Percentiles rank a stretch among this genome's conserved stretches.
phyloP scores from a whole-genome alignment of 2,329 filamentous ascomycete species.

The Epicoccum nigrum region DNA sequence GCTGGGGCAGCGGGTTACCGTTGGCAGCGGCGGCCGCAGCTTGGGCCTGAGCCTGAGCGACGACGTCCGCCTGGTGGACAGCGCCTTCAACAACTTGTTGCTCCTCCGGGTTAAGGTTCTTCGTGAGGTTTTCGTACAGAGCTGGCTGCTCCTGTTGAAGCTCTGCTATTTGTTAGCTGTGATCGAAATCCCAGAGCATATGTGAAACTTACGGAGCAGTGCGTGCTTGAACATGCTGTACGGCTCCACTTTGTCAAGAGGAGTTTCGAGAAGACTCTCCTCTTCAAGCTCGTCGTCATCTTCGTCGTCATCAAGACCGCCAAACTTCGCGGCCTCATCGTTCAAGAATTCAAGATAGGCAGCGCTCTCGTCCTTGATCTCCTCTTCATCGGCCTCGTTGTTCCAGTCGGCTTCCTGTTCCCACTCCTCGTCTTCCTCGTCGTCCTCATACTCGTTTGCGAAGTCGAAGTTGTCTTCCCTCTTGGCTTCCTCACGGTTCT shows the following conservation, averaged over 20 bases:
- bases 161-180: conserved; percentile 58
- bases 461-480: conserved; percentile 80
- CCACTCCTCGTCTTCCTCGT: conserved; percentile 86
- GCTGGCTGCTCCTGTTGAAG: conserved; percentile 91
- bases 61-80: conserved; percentile 71
- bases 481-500: conserved; percentile 90
- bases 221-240: conserved; percentile 87
- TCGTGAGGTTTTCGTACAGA: conserved; percentile 80
- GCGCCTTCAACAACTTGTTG: conserved; percentile 80
- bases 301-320: conserved; percentile 63
- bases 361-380: conserved; percentile 86
- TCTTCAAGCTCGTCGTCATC: conserved; percentile 92
- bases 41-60: conserved; percentile 44
- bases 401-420: conserved; percentile 74
- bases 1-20: conserved; percentile 22
- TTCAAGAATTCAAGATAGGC: conserved; percentile 96
- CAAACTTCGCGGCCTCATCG: conserved; percentile 90
- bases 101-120: conserved; percentile 79
- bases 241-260: conserved; percentile 92
- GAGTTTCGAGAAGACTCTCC: conserved; percentile 88
- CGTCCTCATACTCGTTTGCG: conserved; percentile 74
- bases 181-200: neutral
- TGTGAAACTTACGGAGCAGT: conserved; percentile 72
- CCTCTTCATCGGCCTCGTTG: conserved; percentile 67
- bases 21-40: conserved; percentile 33